A percentile compares a stretch with the other conserved stretches of the same genome.
phyloP scores from a whole-genome alignment of 2,329 filamentous ascomycete genomes.

The Xylogone sp. region DNA sequence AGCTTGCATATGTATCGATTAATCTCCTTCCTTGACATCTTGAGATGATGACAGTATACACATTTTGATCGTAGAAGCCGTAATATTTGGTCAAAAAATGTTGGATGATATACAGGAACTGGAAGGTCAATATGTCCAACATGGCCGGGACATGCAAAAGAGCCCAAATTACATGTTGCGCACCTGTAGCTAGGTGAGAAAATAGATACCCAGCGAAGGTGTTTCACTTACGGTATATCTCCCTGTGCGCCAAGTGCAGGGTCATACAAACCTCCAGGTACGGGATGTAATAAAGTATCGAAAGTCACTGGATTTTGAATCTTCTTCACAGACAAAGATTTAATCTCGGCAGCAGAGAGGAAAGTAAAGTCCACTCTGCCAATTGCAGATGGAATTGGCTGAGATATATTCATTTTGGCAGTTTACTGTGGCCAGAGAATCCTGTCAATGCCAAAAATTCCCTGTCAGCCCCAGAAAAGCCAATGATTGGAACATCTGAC shows the following conservation, averaged over 20 bases:
- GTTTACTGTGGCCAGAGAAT: background rate
- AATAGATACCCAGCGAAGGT: background rate
- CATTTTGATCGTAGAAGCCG: constrained; percentile 84
- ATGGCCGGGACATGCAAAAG: constrained; percentile 83
- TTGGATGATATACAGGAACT: constrained; percentile 91
- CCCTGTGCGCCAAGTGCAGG: constrained; percentile 86
- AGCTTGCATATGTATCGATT: constrained; percentile 82
- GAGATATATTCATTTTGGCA: constrained; percentile 63
- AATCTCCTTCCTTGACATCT: constrained; percentile 70
- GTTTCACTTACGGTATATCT: constrained; percentile 66
- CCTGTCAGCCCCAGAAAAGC: background rate
- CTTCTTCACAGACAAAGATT: constrained; percentile 84
- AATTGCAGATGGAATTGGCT: constrained; percentile 80
- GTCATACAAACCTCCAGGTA: constrained; percentile 90
- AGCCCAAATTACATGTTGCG: constrained; percentile 84
- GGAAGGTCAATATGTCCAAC: constrained; percentile 93
- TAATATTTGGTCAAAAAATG: constrained; percentile 89
- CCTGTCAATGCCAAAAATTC: background rate
- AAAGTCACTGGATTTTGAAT: constrained; percentile 95
- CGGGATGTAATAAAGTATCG: constrained; percentile 83
- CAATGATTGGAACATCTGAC: background rate
- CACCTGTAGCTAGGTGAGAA: constrained; percentile 53
- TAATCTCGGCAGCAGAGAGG: constrained; percentile 78
- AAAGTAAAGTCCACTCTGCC: constrained; percentile 87
- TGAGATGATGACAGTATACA: constrained; percentile 84